phyloP scores from a whole-genome alignment of 805 yeast genomes.

The Yarrowia sp. region DNA sequence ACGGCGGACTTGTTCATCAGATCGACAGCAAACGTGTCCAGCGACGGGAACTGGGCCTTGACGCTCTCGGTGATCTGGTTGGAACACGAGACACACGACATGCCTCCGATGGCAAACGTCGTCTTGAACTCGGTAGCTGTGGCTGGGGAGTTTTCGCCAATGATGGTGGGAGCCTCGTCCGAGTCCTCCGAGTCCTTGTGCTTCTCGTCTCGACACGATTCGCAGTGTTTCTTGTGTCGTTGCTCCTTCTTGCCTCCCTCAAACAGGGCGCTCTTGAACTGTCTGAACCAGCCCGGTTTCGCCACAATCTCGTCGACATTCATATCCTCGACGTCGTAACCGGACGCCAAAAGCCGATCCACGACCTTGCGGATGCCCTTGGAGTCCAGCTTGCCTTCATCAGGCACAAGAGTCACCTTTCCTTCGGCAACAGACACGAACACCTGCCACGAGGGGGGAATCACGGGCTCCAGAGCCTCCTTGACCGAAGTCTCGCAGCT shows the following conservation, averaged over 20 bases:
- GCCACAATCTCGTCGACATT: constrained; percentile 48
- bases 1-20: constrained; percentile 61
- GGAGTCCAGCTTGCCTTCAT: constrained; percentile 22
- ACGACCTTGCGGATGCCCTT: background rate
- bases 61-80: constrained; percentile 57
- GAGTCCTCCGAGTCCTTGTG: background rate
- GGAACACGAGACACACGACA: constrained; percentile 73
- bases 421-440: constrained; percentile 29
- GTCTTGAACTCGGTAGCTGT: constrained; percentile 25
- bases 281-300: constrained; percentile 35
- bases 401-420: constrained; percentile 34
- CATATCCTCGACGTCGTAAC: constrained; percentile 38
- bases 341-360: constrained; percentile 17
- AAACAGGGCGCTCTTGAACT: constrained; percentile 22
- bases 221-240: constrained; percentile 35
- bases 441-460: constrained; percentile 30
- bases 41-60: constrained; percentile 47
- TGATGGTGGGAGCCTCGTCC: constrained; percentile 10
- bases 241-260: constrained; percentile 13
- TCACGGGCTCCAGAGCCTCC: constrained; percentile 20
- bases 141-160: constrained; percentile 9
- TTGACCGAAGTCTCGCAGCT: constrained; percentile 32
- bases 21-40: constrained; percentile 57
- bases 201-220: constrained; percentile 14
- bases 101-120: constrained; percentile 56